A percentile compares a stretch with the other conserved stretches of the same genome.
These are phyloP conservation scores for Fusarium oligoseptatum DNA, from an alignment of 2,329 filamentous ascomycete genomes.

Conservation along the genomic window DNA sequence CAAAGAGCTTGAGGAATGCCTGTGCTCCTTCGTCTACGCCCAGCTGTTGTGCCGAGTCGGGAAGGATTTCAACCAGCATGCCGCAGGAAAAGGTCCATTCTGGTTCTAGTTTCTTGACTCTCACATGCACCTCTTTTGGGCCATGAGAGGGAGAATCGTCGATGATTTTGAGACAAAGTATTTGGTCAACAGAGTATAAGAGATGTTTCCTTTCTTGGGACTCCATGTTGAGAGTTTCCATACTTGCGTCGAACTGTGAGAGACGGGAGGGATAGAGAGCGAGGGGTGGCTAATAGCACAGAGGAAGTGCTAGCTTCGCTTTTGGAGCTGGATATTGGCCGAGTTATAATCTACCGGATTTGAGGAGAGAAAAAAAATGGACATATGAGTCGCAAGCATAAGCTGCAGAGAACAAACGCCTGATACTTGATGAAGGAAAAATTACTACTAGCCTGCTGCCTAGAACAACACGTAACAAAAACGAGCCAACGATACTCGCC, in stretches of 20 bases:
- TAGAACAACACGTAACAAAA: neutral
- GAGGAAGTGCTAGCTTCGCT: neutral
- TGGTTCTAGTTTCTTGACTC: neutral
- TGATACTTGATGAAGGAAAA: neutral
- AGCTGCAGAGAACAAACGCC: neutral
- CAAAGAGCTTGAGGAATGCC: constrained; percentile 43
- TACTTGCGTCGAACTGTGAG: neutral
- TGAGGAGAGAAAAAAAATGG: neutral
- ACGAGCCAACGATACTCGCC: neutral
- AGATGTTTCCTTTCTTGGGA: neutral
- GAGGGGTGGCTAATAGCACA: fast-evolving
- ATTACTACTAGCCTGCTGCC: neutral
- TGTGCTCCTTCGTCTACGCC: neutral
- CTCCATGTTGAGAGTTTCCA: neutral
- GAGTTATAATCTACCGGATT: neutral
- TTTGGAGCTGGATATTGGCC: neutral
- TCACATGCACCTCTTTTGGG: neutral
- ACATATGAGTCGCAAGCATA: neutral
- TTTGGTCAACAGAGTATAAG: neutral
- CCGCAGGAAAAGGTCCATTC: constrained; percentile 30
- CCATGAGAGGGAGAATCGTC: neutral
- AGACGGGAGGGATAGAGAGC: neutral
- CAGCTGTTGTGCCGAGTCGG: neutral
- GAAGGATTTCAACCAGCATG: constrained; percentile 37
- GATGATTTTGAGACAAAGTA: neutral